A percentile compares a stretch with the other conserved stretches of the same genome.
These are phyloP conservation scores for Penicillium lividum DNA, from an alignment of 495 filamentous ascomycete species.

Conservation along the genomic window DNA sequence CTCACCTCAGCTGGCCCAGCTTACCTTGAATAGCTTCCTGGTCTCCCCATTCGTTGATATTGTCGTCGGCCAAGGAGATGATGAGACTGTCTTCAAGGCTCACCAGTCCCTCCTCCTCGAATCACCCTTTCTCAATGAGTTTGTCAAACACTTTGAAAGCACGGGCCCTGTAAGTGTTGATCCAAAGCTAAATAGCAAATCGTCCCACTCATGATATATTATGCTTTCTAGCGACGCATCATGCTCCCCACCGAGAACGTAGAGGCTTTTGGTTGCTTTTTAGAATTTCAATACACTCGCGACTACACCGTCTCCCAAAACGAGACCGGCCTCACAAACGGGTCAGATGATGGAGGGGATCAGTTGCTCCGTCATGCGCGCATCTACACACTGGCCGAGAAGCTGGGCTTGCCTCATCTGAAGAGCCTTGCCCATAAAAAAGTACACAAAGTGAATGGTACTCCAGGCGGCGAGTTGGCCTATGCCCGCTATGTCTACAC, in stretches of 20 bases:
- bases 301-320: conserved; percentile 80
- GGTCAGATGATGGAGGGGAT: conserved; percentile 68
- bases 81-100: conserved; percentile 65
- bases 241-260: conserved; percentile 69
- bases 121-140: conserved; percentile 72
- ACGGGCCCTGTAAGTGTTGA: conserved; percentile 29
- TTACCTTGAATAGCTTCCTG: conserved; percentile 45
- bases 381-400: conserved; percentile 86
- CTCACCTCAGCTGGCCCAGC: not conserved
- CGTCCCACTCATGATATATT: not conserved
- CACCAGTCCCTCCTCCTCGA: conserved; percentile 75
- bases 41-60: conserved; percentile 79
- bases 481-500: conserved; percentile 91
- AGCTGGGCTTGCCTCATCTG: conserved; percentile 69
- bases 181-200: conserved; percentile 2
- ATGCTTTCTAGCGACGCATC: conserved; percentile 54
- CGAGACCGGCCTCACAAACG: conserved; percentile 54
- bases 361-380: conserved; percentile 83
- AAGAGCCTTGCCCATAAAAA: conserved; percentile 80
- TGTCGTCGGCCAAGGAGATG: conserved; percentile 63
- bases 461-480: conserved; percentile 80
- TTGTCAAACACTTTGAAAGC: conserved; percentile 57
- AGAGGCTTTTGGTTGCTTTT: conserved; percentile 80
- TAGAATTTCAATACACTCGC: conserved; percentile 89
- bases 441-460: conserved; percentile 84